Evolutionary conservation across 257 asterid genomes (phyloP).

Genomic region (Nicotiana knightiana): DNA sequence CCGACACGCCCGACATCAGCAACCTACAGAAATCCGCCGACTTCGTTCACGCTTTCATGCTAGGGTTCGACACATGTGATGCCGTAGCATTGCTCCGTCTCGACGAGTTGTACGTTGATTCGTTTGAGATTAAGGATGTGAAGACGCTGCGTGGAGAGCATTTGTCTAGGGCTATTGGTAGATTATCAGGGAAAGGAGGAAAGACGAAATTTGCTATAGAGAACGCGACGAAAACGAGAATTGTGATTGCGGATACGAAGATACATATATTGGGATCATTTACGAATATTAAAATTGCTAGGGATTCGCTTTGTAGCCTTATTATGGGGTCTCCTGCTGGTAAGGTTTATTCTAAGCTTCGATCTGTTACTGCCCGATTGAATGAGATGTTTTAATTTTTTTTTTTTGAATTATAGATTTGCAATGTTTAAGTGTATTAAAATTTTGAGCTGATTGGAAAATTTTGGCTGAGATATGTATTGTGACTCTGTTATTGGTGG

Average conservation of each 20-base stretch:
- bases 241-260: conserved; percentile 75
- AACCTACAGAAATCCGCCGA: conserved; percentile 86
- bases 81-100: conserved; percentile 67
- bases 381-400: conserved; percentile 64
- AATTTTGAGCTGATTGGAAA: neutral
- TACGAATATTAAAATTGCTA: conserved; percentile 69
- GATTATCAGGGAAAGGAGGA: conserved; percentile 92
- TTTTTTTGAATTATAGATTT: neutral
- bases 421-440: neutral
- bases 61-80: conserved; percentile 68
- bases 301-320: conserved; percentile 82
- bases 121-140: conserved; percentile 88
- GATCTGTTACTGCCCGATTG: conserved; percentile 70
- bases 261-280: conserved; percentile 81
- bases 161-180: conserved; percentile 75
- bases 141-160: conserved; percentile 84
- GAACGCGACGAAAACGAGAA: conserved; percentile 75
- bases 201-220: conserved; percentile 78
- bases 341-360: conserved; percentile 79
- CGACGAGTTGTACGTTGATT: conserved; percentile 78
- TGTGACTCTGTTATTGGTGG: too few species aligned
- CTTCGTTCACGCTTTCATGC: conserved; percentile 84
- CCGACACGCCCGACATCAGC: conserved; percentile 81
- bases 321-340: conserved; percentile 91
- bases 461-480: neutral